Conservation (phyloP, 139 green algal genomes). For the Dunaliella sp. region DNA sequence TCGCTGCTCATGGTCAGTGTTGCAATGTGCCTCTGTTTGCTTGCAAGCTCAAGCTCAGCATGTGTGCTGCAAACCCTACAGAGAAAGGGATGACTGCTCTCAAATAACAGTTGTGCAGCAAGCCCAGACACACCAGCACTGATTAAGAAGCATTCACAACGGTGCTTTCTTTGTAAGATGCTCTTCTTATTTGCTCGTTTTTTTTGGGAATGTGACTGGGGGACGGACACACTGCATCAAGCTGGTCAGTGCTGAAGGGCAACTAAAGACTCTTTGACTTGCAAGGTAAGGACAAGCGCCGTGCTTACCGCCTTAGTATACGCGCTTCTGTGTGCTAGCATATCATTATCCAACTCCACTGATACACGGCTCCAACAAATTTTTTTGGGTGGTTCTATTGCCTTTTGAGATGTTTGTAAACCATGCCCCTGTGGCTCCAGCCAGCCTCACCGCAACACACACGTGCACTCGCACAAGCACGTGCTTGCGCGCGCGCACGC, state of each 20-base stretch:
- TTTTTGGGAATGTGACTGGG: too few species aligned
- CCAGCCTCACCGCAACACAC: background rate
- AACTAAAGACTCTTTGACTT: too few species aligned
- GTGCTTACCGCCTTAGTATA: too few species aligned
- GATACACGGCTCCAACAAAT: background rate
- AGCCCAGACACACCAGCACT: background rate
- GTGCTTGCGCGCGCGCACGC: background rate
- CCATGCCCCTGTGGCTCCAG: background rate
- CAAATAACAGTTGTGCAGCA: background rate
- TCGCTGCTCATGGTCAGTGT: background rate
- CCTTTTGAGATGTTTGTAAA: background rate
- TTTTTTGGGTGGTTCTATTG: background rate
- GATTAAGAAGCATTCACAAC: background rate
- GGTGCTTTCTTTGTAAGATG: too few species aligned
- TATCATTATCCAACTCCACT: background rate
- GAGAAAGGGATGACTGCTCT: too few species aligned
- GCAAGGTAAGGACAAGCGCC: too few species aligned
- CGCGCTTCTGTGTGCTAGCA: too few species aligned
- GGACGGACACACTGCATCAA: too few species aligned
- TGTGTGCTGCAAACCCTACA: background rate
- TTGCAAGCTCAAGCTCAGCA: background rate
- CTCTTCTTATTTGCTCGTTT: too few species aligned
- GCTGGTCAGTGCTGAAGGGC: too few species aligned
- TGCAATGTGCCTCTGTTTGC: background rate
- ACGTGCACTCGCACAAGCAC: background rate